Base-by-base conservation (phyloP, 352 stramenopile genomes). In the Pythium phragmitis region DNA sequence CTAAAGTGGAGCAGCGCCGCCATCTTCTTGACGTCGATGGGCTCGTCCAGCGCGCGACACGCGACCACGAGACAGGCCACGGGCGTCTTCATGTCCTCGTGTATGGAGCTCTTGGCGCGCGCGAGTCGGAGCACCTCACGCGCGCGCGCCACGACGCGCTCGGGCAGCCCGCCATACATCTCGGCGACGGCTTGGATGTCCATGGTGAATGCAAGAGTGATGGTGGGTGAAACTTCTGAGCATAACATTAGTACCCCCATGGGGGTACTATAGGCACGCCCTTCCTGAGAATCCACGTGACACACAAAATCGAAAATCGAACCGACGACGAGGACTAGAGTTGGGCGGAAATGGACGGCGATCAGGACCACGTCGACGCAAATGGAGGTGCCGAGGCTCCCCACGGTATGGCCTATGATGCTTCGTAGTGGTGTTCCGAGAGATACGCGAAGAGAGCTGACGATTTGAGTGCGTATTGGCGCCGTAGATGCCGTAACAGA, bases 31-130 rank as follows among this genome's bases (percentile, higher is more conserved):
- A 66, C 63, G 62, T 89, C 80, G 28, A 91, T 66, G 37, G 63
- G 30, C 60, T 86, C 75, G 17, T 82, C 67, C 49, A 89, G 60
- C 53, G 78, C 67, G 13, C 72, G 74, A 37, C 71, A 82, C 1
- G 82, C 82, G 21, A 89, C 75, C n/a, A 91, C 51, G 34, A 91
- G 72, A 57, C 80, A 87, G 47, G 82, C 82, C 3, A 79, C 75
- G n/a, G 82, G 80, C 7, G 73, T 75, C 49, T 77, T 72, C 39
- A 76, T 62, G 37, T 79, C 65, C 34, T 77, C 39, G 3, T 39
- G 34, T 17, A 67, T 60, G 0, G 56, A 55, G 60, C 77, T 81
- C 47, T 83, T 82, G 12, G 77, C 80, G 2, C 60, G 57, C 4
- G 77, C 78, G 7, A 87, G 17, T 3, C 82, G 82, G 69, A 79